Evolutionary conservation across 2,329 filamentous ascomycete species (phyloP), one percentile per base, ranked within the genome.

Genomic region (Mycogone perniciosa): DNA sequence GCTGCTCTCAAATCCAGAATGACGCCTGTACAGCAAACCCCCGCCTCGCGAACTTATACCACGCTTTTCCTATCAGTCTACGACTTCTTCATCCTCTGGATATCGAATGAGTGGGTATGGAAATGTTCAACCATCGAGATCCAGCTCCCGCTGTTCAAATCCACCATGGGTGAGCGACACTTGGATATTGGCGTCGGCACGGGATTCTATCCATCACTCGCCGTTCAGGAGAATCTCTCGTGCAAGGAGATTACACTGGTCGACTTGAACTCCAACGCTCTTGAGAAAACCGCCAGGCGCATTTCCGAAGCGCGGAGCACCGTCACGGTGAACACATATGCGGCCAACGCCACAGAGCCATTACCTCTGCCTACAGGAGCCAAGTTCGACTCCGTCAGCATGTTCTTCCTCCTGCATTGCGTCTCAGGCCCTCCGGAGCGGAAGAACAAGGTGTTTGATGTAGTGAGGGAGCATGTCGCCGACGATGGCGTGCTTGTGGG

Each of bases 151-250:
- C 46, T 70, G 35, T 71, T 69, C 58, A 52, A 52, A 43, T 57
- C 63, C 31, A 58, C 67, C 53, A 64, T 71, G 49, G 63, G 66
- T 5, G 44, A 55, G n/a, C 57, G 59, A 29, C 70, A 72, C 50
- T 64, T 72, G 20, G 69, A 72, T 56, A 59, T 68, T 27, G 70
- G 70, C 44, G 68, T 71, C n/a, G 70, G 65, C 1, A 67, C 66
- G 3, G 70, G 69, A 8, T 72, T 64, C 54, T 71, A 69, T 44
- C 68, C 67, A 1, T 59, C 64, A 29, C 53, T 51, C 8, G 60
- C 63, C 5, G 56, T 68, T 27, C 42, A 51, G 10, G 31, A 20
- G 4, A 39, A 38, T 4, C 29, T 44, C 2, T n/a, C 33, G 2
- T 53, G 49, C 43, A 62, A 65, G 37, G 54, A 61, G 5, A 54